Evolutionary conservation across 2,329 filamentous ascomycete genomes (phyloP), one percentile per base, ranked within the genome.

Genomic region (Fonsecaea multimorphosa): DNA sequence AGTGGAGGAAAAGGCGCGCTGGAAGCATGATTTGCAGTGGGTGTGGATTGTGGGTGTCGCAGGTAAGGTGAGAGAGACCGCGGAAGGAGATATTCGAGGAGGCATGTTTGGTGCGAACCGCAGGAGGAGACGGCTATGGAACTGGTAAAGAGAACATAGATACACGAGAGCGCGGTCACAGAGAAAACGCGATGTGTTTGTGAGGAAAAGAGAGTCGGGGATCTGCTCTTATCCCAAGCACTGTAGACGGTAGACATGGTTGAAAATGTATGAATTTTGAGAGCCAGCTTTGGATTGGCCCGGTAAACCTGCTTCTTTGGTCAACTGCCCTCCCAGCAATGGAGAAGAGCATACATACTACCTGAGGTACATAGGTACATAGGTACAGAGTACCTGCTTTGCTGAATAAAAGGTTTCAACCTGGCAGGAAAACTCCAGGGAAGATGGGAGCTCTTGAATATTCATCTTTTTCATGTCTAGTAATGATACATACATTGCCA

Each of bases 21-120:
- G 58, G 22, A 71, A 67, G 54, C 71, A 73, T 69, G 69, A 68
- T 68, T 67, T 64, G 58, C 71, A 73, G 57, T 70, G 71, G 9
- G 68, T 70, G 34, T 69, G 63, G 64, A 68, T 59, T 11, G 70
- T 67, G 34, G 70, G 66, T 22, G 56, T 62, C 12, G 44, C 16
- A n/a, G 68, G 56, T 14, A 61, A 34, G 4, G 65, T 32, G 24
- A 65, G 56, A 16, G 59, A 65, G 32, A 68, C 59, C 8, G 67
- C 38, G 16, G 66, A 64, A 12, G 63, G 58, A 8, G 68, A 60
- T 66, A 67, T 55, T 62, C 70, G 68, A 36, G 68, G 70, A 58
- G 68, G 68, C 70, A 72, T 72, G 3, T 24, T 54, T 29, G 24
- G 32, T 46, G n/a, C 29, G 52, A 36, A 32, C n/a, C 22, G 31